phyloP scores from a whole-genome alignment of 2,329 filamentous ascomycete species.

The Paracoccidioides lutzii region DNA sequence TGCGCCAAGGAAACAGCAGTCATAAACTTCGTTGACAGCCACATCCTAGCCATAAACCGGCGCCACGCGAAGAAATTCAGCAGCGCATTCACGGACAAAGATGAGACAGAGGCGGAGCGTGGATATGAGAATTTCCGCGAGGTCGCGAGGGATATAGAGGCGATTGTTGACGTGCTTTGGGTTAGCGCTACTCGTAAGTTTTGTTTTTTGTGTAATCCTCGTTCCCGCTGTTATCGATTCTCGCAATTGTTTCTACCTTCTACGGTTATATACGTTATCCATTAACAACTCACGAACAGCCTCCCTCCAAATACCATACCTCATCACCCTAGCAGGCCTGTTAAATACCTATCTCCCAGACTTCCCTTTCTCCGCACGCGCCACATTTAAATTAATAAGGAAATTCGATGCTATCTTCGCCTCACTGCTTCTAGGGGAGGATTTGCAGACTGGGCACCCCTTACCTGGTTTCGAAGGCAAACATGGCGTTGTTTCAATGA shows the following conservation, averaged over 20 bases:
- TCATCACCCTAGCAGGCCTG: slow-evolving; percentile 64
- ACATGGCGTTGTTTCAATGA: slow-evolving; percentile 48
- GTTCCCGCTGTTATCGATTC: neutral
- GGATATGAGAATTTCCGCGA: slow-evolving; percentile 54
- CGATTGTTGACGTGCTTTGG: slow-evolving; percentile 71
- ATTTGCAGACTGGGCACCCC: slow-evolving; percentile 50
- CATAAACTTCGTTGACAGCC: slow-evolving; percentile 44
- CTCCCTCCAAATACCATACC: slow-evolving; percentile 67
- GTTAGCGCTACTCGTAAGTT: slow-evolving; percentile 69
- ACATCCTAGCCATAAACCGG: slow-evolving; percentile 38
- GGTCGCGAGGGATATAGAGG: slow-evolving; percentile 60
- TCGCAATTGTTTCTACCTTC: neutral
- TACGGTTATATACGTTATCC: neutral
- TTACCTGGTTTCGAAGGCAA: slow-evolving; percentile 59
- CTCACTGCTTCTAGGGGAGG: slow-evolving; percentile 54
- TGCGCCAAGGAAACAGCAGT: slow-evolving; percentile 46
- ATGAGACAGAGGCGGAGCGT: slow-evolving; percentile 26
- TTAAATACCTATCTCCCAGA: slow-evolving; percentile 58
- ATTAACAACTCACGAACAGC: slow-evolving; percentile 36
- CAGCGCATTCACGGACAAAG: slow-evolving; percentile 12
- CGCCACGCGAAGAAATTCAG: slow-evolving; percentile 41
- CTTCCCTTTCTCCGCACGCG: slow-evolving; percentile 55
- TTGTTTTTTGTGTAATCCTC: neutral
- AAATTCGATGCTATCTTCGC: slow-evolving; percentile 80
- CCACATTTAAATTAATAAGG: slow-evolving; percentile 56